Evolutionary conservation across 345 rosid species (phyloP).

Genomic region (Citrus reticulata): DNA sequence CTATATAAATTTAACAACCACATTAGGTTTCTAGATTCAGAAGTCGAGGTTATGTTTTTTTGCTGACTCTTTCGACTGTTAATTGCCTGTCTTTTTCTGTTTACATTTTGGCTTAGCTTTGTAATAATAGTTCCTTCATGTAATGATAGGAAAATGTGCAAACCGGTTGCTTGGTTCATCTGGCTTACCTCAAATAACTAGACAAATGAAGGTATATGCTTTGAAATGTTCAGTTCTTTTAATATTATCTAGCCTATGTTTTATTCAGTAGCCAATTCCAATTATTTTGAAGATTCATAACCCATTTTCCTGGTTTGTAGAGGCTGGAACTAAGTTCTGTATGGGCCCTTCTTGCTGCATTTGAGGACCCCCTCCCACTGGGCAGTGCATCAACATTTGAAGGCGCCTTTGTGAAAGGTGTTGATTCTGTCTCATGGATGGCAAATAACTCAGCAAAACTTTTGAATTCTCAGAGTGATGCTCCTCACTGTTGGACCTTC

Average conservation of each 20-base stretch:
- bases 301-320: too few relatives aligned
- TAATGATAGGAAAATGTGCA: conserved; percentile 72
- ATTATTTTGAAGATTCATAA: too few relatives aligned
- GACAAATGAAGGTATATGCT: conserved; percentile 80
- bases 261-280: neutral
- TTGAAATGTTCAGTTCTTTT: neutral
- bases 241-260: neutral
- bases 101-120: neutral
- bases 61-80: neutral
- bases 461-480: conserved; percentile 21
- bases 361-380: conserved; percentile 24
- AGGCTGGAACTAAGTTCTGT: too few relatives aligned
- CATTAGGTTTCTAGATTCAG: neutral
- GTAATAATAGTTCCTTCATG: neutral
- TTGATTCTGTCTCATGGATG: conserved; percentile 90
- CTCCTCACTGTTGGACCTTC: conserved; percentile 78
- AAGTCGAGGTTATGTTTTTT: neutral
- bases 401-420: conserved; percentile 91
- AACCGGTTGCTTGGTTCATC: conserved; percentile 83
- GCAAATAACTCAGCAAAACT: conserved; percentile 80
- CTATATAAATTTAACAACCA: neutral
- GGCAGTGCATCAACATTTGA: conserved; percentile 42
- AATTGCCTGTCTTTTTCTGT: neutral
- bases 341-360: too few relatives aligned
- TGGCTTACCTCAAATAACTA: conserved; percentile 78